Base-by-base conservation (phyloP, 1,284 basidiomycete species). In the Apiotrichum siamense region DNA sequence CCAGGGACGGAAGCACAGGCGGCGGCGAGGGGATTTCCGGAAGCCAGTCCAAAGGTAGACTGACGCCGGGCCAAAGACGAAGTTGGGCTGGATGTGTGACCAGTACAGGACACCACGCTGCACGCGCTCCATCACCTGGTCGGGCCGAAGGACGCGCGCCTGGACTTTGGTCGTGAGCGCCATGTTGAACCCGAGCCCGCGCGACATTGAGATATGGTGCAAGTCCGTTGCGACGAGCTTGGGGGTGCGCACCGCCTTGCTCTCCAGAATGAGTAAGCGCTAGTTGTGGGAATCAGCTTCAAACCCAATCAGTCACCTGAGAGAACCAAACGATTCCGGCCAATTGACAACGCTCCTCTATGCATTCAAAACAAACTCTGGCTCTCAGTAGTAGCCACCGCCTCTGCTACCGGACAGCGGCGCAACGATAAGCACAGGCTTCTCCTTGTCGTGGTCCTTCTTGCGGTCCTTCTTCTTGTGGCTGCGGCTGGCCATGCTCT, bases 211-310 rank as follows among this genome's bases (percentile, higher is more conserved):
- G 15, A 54, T 49, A 12, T 54, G 23, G 2, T 60, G 57, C 0
- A 63, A 59, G 45, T 71, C 69, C 24, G 55, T 52, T 3, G 63
- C 58, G 18, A 67, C 61, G 15, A 65, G 38, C 27, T 49, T 47
- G 3, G 67, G 58, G 11, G 18, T 31, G 33, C 7, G 20, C 10
- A 32, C 27, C 38, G 20, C 9, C 23, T 23, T 17, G 10, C 17
- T 10, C 11, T 15, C n/a, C 18, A 12, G 3, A 33, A 2, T n/a
- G 11, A 25, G 20, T 18, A 3, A 43, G 29, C 25, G 33, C 12
- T 15, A 7, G 33, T 17, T n/a, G 13, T 12, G 10, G 7, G 13
- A 11, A 11, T 35, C 33, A n/a, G n/a, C n/a, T n/a, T n/a, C n/a
- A n/a, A n/a, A n/a, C n/a, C n/a, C n/a, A n/a, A n/a, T n/a, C n/a